Conservation (phyloP, 768 basidiomycete species). For the Amanita brunnescens region DNA sequence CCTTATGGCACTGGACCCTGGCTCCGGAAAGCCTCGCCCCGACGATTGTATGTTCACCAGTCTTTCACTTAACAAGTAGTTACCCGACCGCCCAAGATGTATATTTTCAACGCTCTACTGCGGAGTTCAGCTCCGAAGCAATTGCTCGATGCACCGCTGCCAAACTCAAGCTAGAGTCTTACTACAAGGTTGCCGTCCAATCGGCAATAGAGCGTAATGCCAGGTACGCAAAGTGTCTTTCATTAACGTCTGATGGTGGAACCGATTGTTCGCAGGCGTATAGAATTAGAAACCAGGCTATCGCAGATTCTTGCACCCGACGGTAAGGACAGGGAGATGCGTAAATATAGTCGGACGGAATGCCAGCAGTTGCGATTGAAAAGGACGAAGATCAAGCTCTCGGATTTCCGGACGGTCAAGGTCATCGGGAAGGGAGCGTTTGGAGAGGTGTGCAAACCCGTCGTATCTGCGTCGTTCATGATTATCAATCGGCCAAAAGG, state of each 20-base stretch:
- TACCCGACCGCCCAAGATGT: conserved; percentile 47
- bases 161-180: conserved; percentile 94
- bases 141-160: conserved; percentile 87
- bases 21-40: conserved; percentile 28
- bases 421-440: conserved; percentile 99
- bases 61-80: background rate
- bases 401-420: conserved; percentile 94
- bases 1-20: conserved; percentile 28
- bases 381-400: conserved; percentile 86
- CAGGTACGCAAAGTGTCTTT: conserved; percentile 41
- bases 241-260: background rate
- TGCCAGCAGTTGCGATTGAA: conserved; percentile 85
- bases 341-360: conserved; percentile 80
- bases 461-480: background rate
- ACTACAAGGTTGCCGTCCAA: conserved; percentile 97
- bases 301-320: conserved; percentile 68
- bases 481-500: conserved; percentile 33
- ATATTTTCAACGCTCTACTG: conserved; percentile 86
- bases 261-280: conserved; percentile 45
- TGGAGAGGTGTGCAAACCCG: conserved; percentile 62
- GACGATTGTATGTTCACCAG: conserved; percentile 33
- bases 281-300: conserved; percentile 82
- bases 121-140: conserved; percentile 77
- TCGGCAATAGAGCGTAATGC: conserved; percentile 93
- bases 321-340: conserved; percentile 82